Conservation (phyloP, 2,329 filamentous ascomycete species). For the Diplodia sapinea region DNA sequence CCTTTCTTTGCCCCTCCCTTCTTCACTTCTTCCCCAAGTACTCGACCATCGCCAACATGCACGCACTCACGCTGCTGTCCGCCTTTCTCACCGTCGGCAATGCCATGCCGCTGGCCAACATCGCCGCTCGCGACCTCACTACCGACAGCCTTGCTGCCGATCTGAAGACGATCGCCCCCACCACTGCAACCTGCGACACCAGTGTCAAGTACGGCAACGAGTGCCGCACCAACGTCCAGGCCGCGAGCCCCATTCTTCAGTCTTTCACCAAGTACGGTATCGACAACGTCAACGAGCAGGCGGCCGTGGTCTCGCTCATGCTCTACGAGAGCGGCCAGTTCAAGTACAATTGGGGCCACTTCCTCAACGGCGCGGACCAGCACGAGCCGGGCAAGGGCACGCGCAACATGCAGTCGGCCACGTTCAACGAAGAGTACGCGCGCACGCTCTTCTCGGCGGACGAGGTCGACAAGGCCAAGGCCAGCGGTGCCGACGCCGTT, state of each 20-base stretch:
- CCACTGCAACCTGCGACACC: constrained; percentile 59
- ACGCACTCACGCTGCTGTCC: constrained; percentile 4
- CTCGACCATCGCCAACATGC: constrained; percentile 3
- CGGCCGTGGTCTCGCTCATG: constrained; percentile 72
- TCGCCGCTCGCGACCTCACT: not conserved
- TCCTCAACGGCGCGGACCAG: constrained; percentile 47
- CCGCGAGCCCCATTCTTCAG: constrained; percentile 62
- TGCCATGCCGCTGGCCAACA: constrained; percentile 9
- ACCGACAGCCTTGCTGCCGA: not conserved
- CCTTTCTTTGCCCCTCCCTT: not conserved
- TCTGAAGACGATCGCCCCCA: constrained; percentile 63
- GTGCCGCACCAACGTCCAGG: constrained; percentile 69
- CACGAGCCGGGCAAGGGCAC: constrained; percentile 71
- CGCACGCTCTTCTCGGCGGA: constrained; percentile 49
- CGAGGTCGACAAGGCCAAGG: constrained; percentile 41
- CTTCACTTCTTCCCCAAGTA: not conserved
- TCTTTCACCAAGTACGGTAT: constrained; percentile 66
- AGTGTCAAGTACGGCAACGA: constrained; percentile 56
- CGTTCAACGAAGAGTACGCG: constrained; percentile 63
- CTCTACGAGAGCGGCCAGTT: constrained; percentile 74
- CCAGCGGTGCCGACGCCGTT: constrained; percentile 51
- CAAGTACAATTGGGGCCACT: constrained; percentile 72
- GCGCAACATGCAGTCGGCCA: constrained; percentile 67
- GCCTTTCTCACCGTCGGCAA: not conserved
- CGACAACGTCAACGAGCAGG: constrained; percentile 63